Evolutionary conservation across 2,329 filamentous ascomycete species (phyloP).

Genomic region (Diaporthe caulivora): DNA sequence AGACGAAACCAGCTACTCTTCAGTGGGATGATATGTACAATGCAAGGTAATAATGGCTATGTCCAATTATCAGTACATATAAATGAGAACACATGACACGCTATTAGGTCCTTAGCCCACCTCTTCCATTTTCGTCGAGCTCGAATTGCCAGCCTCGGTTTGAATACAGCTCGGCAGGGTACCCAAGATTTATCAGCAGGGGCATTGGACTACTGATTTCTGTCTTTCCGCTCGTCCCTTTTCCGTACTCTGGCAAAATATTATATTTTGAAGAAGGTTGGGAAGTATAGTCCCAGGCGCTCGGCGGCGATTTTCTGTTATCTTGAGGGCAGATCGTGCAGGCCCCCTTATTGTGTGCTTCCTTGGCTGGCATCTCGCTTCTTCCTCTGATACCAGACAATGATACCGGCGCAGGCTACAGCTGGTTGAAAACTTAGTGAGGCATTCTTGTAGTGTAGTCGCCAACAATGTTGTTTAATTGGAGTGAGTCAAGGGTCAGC

Average conservation of each 20-base stretch:
- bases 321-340: background rate
- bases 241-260: too few species aligned
- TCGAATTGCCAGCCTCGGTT: background rate
- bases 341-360: background rate
- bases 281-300: background rate
- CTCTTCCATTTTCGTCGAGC: background rate
- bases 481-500: background rate
- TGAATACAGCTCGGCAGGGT: constrained; percentile 13
- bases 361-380: background rate
- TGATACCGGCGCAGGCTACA: constrained; percentile 17
- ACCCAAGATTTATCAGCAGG: background rate
- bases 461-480: background rate
- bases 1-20: too few species aligned
- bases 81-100: too few species aligned
- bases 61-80: too few species aligned
- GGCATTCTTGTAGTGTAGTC: too few species aligned
- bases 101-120: too few species aligned
- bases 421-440: too few species aligned
- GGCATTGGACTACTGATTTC: too few species aligned
- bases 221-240: too few species aligned
- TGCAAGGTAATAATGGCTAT: too few species aligned
- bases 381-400: constrained; percentile 16
- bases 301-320: background rate
- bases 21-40: too few species aligned
- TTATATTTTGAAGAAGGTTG: too few species aligned